Conservation (phyloP, 495 filamentous ascomycete species). For the Penicillium roqueforti region DNA sequence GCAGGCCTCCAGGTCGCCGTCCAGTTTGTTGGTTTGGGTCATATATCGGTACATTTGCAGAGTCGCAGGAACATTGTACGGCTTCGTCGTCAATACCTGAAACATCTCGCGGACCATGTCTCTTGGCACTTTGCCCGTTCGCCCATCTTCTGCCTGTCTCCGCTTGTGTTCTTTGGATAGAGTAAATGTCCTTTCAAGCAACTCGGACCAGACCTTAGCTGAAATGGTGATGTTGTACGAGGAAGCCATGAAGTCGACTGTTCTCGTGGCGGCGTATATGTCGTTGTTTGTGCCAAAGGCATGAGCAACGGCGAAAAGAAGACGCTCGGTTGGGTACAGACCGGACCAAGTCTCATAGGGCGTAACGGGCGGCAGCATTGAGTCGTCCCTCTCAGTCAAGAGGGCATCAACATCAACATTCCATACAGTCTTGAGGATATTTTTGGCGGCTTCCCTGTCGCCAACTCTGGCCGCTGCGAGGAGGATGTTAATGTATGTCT, state of each 20-base stretch:
- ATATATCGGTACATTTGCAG: slow-evolving; percentile 50
- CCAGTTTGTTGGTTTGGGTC: slow-evolving; percentile 34
- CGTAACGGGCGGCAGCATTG: slow-evolving; percentile 24
- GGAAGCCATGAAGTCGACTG: slow-evolving; percentile 53
- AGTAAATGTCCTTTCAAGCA: slow-evolving; percentile 59
- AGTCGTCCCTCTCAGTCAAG: slow-evolving; percentile 18
- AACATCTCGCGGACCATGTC: slow-evolving; percentile 44
- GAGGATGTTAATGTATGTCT: slow-evolving; percentile 54
- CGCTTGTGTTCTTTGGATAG: slow-evolving; percentile 32
- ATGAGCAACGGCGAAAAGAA: slow-evolving; percentile 57
- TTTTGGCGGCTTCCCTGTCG: slow-evolving; percentile 41
- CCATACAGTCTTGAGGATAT: slow-evolving; percentile 53
- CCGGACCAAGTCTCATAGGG: slow-evolving; percentile 44
- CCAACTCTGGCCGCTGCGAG: slow-evolving; percentile 55
- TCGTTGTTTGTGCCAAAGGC: slow-evolving; percentile 55
- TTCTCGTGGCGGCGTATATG: slow-evolving; percentile 47
- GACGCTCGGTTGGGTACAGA: slow-evolving; percentile 48
- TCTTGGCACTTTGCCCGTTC: slow-evolving; percentile 32
- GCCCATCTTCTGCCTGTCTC: slow-evolving; percentile 5
- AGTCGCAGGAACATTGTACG: slow-evolving; percentile 53
- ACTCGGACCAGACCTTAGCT: slow-evolving; percentile 48
- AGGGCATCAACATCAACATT: slow-evolving; percentile 51
- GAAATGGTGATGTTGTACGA: slow-evolving; percentile 52
- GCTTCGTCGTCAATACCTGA: slow-evolving; percentile 51
- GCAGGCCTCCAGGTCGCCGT: slow-evolving; percentile 17